phyloP scores from a whole-genome alignment of 2,329 filamentous ascomycete species.

The Didymella glomerata region DNA sequence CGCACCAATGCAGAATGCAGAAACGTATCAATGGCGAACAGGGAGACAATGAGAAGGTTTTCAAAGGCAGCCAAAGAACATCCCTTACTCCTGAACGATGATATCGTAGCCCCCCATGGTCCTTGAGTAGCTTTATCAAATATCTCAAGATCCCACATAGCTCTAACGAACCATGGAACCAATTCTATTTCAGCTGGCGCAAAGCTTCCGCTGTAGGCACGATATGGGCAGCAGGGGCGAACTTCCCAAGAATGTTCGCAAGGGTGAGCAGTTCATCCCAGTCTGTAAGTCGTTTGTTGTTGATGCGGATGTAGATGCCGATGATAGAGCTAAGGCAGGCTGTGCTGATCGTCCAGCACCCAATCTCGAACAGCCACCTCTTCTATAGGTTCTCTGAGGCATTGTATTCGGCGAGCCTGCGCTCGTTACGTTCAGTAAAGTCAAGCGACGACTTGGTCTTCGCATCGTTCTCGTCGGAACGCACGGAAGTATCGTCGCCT shows the following conservation, averaged over 20 bases:
- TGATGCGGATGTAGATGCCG: background rate
- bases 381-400: background rate
- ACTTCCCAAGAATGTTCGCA: conserved; percentile 26
- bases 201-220: conserved; percentile 36
- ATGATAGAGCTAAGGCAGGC: background rate
- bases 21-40: conserved; percentile 41
- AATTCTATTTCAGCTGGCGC: conserved; percentile 41
- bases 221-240: conserved; percentile 32
- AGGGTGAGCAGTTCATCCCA: conserved; percentile 12
- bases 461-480: background rate
- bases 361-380: background rate
- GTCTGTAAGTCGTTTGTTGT: background rate
- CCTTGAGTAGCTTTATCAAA: conserved; percentile 37
- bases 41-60: background rate
- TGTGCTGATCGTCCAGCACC: background rate
- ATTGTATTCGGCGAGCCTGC: background rate
- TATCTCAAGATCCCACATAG: conserved; percentile 43
- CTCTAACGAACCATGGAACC: conserved; percentile 24
- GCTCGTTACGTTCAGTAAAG: background rate
- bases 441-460: background rate
- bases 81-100: conserved; percentile 27
- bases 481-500: no score
- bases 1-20: no score
- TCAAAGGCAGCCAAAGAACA: conserved; percentile 24
- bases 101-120: conserved; percentile 21